Base-by-base conservation (phyloP, 306 rosid species). In the Corylus americana region DNA sequence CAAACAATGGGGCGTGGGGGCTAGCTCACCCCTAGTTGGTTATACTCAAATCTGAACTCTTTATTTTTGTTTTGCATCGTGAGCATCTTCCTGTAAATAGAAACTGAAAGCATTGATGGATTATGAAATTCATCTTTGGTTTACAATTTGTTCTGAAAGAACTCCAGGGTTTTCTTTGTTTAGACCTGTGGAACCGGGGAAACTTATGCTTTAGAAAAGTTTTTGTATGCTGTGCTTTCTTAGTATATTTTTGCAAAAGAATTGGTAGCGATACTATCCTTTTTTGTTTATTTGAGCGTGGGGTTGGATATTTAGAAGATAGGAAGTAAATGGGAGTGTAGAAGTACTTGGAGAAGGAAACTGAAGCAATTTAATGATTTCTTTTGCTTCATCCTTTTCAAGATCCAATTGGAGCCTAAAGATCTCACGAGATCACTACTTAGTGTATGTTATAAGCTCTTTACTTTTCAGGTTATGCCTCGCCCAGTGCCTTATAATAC, bases 381-480 rank as follows among this genome's bases (percentile, higher is more conserved):
- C 29, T 17, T 67, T 39, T 67, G 22, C 27, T 67, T 18, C 16
- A 42, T 67, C 50, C 7, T 39, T 37, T 17, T 10, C 72, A 39
- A 42, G 42, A 67, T 39, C 72, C 3, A 37, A 67, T 42, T 67
- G 51, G 5, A 67, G 49, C 29, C 7, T 2, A 42, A 18, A 67
- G 25, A 42, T 17, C 11, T 42, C 50, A 8, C 25, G 42, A 42
- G 48, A 67, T 67, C 9, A 37, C 70, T 37, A 1, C 20, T 64
- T 64, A 55, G n/a, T 14, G 20, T 63, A 14, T 13, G 6, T 63
- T 29, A 6, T 63, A 63, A 63, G 37, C 20, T 70, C 76, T 80
- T 58, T 29, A 37, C 18, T 49, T 72, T 53, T 61, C 70, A 49
- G 83, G 78, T 54, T 61, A 29, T 61, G 63, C 70, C 77, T 51